phyloP scores from a whole-genome alignment of 2,329 filamentous ascomycete species.

The Cadophora sp. region DNA sequence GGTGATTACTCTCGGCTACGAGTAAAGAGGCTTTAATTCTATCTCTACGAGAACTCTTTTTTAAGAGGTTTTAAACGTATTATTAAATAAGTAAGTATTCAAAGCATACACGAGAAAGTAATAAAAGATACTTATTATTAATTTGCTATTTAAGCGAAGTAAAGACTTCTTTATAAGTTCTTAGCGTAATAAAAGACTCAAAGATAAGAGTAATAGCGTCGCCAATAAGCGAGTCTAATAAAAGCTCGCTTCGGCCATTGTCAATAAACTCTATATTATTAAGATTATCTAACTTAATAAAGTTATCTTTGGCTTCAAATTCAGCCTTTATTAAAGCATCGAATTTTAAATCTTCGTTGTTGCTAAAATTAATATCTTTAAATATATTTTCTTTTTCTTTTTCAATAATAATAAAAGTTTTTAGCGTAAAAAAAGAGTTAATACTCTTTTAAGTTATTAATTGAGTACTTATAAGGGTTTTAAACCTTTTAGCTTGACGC shows the following conservation, averaged over 20 bases:
- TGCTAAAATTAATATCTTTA: too few relatives aligned
- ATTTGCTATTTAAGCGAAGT: background rate
- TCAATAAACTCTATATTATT: background rate
- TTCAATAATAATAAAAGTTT: too few relatives aligned
- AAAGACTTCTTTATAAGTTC: background rate
- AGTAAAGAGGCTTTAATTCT: background rate
- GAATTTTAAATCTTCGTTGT: too few relatives aligned
- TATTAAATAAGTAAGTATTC: background rate
- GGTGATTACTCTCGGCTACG: background rate
- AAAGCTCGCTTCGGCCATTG: background rate
- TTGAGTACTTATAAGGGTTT: too few relatives aligned
- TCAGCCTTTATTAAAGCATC: too few relatives aligned
- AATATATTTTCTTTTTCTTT: too few relatives aligned
- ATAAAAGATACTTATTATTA: background rate
- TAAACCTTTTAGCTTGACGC: too few relatives aligned
- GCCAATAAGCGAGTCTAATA: background rate
- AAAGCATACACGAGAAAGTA: slow-evolving; percentile 42
- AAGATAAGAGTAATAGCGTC: background rate
- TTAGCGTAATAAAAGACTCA: background rate
- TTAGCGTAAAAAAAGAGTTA: too few relatives aligned
- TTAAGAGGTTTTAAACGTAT: background rate
- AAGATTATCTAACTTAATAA: background rate
- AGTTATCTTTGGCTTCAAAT: background rate
- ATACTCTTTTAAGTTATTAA: too few relatives aligned
- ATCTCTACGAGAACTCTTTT: background rate